These are phyloP conservation scores for Hypoxylon sp. DNA, from an alignment of 2,329 filamentous ascomycete species.

Conservation along the genomic window DNA sequence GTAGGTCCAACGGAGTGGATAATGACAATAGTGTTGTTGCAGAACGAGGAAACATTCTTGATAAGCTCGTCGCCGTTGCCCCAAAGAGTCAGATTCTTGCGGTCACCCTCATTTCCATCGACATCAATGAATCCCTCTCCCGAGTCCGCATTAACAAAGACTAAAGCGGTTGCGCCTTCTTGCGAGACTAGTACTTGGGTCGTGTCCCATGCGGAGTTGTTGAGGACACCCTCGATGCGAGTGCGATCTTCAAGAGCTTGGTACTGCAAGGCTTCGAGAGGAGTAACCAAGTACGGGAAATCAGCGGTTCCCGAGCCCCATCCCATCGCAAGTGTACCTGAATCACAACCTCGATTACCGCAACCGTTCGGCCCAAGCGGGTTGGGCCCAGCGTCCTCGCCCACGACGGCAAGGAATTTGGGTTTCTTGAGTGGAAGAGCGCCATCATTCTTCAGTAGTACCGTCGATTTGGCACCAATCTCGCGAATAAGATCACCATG, in stretches of 20 bases:
- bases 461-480: slow-evolving; percentile 82
- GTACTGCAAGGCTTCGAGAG: slow-evolving; percentile 76
- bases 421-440: slow-evolving; percentile 83
- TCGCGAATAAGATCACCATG: slow-evolving; percentile 81
- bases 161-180: slow-evolving; percentile 78
- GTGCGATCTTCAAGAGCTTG: slow-evolving; percentile 71
- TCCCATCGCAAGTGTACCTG: slow-evolving; percentile 77
- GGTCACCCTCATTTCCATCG: slow-evolving; percentile 87
- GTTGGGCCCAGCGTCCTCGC: slow-evolving; percentile 85
- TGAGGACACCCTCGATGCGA: slow-evolving; percentile 74
- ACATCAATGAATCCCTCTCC: slow-evolving; percentile 90
- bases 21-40: slow-evolving; percentile 91
- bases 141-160: slow-evolving; percentile 89
- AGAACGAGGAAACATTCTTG: slow-evolving; percentile 80
- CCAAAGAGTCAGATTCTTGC: slow-evolving; percentile 94
- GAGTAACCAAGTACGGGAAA: slow-evolving; percentile 82
- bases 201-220: slow-evolving; percentile 73
- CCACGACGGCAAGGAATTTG: slow-evolving; percentile 81
- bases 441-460: slow-evolving; percentile 88
- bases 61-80: slow-evolving; percentile 83
- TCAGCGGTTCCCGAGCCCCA: slow-evolving; percentile 83
- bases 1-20: slow-evolving; percentile 89
- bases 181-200: slow-evolving; percentile 72
- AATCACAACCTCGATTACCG: slow-evolving; percentile 71
- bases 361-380: slow-evolving; percentile 84